phyloP scores from a whole-genome alignment of 768 basidiomycete genomes.

The Psilocybe subaeruginosa region DNA sequence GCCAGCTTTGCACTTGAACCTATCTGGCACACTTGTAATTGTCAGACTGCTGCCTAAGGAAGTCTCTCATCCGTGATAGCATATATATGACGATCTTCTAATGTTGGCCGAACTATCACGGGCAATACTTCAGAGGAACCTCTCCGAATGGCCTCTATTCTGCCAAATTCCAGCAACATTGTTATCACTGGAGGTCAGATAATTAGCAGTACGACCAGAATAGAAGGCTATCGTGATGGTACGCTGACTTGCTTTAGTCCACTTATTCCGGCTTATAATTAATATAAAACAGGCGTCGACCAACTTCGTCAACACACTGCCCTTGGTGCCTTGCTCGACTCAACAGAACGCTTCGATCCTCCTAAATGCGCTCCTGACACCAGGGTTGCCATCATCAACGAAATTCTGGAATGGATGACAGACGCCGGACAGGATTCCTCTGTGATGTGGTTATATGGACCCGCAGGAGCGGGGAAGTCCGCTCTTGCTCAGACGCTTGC shows the following conservation, averaged over 20 bases:
- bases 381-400: conserved; percentile 10
- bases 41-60: too few species aligned
- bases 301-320: conserved; percentile 7
- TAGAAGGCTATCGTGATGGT: conserved; percentile 2
- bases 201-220: not conserved
- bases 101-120: not conserved
- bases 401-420: conserved; percentile 16
- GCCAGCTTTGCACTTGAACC: too few species aligned
- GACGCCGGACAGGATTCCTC: conserved; percentile 1
- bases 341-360: conserved; percentile 20
- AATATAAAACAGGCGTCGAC: conserved; percentile 4
- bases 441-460: conserved; percentile 20
- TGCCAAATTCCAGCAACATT: conserved; percentile 5
- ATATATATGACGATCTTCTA: too few species aligned
- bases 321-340: conserved; percentile 14
- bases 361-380: conserved; percentile 18
- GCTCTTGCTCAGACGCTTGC: conserved; percentile 18
- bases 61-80: too few species aligned
- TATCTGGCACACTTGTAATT: too few species aligned
- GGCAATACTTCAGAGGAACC: not conserved
- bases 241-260: not conserved
- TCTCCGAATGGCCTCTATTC: conserved; percentile 2
- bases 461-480: conserved; percentile 23
- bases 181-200: conserved; percentile 6
- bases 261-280: not conserved